Evolutionary conservation across 768 basidiomycete species (phyloP).

Genomic region (Flagelloscypha sp.): DNA sequence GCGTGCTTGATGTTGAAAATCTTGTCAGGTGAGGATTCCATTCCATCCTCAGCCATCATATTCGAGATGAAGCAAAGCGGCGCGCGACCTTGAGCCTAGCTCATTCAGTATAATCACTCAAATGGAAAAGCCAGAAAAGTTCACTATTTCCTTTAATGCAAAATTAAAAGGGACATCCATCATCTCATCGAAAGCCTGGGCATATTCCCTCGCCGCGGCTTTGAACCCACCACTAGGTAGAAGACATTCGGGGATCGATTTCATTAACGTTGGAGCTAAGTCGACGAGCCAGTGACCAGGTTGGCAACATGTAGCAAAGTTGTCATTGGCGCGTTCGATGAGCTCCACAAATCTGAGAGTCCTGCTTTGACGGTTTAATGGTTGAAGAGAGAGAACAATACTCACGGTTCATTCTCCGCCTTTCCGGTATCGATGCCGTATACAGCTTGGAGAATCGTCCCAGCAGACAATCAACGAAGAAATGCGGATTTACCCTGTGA

Average conservation of each 20-base stretch:
- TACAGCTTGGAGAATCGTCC: constrained; percentile 44
- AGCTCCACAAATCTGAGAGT: constrained; percentile 40
- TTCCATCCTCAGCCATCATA: constrained; percentile 29
- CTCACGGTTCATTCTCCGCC: constrained; percentile 37
- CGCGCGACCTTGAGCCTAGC: constrained; percentile 33
- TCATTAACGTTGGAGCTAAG: neutral
- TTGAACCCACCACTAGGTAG: constrained; percentile 50
- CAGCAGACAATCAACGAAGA: constrained; percentile 35
- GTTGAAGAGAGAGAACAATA: no score
- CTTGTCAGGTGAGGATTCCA: constrained; percentile 21
- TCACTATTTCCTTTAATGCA: constrained; percentile 40
- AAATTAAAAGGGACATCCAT: constrained; percentile 35
- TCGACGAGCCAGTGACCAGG: constrained; percentile 21
- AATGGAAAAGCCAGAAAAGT: constrained; percentile 4
- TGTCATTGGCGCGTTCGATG: constrained; percentile 42
- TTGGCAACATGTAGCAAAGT: constrained; percentile 42
- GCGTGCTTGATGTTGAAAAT: constrained; percentile 32
- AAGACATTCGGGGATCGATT: constrained; percentile 22
- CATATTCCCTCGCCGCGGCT: constrained; percentile 33
- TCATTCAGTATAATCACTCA: neutral
- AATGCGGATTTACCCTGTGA: constrained; percentile 2
- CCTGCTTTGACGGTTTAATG: no score
- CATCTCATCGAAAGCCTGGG: constrained; percentile 28
- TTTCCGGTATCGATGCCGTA: constrained; percentile 52
- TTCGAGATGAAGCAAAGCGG: constrained; percentile 36